Base-by-base conservation (phyloP, 2,329 filamentous ascomycete genomes). In the Verticillium dahliae region DNA sequence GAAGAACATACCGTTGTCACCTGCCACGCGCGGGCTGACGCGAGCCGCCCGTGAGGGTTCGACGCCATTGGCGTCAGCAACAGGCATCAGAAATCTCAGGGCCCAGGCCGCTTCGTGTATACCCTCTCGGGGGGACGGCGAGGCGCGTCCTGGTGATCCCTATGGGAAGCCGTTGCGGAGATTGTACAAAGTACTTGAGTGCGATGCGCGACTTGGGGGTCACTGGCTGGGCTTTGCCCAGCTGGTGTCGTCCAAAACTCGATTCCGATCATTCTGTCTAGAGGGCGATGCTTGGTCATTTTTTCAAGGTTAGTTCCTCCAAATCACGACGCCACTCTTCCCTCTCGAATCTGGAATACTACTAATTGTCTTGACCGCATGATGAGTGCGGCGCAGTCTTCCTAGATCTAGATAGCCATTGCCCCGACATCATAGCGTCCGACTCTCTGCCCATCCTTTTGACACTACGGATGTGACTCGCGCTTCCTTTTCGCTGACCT, bases 151-250 rank as follows among this genome's bases (percentile, higher is more conserved):
- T 63, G 72, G 68, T 72, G 73, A 76, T 82, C 81, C 87, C 90
- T 90, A 88, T 95, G 91, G 91, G 90, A 90, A 91, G 91, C 87
- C 88, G 83, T 90, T 92, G 90, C 90, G 90, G 90, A 94, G 91
- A 93, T 94, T 87, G 90, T 93, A 85, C 80, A 75, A 73, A 87
- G 88, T 87, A 92, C 90, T 92, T 91, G 83, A 95, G 91, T 94
- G 89, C 91, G 91, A 95, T 95, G 92, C 90, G 90, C 90, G 85
- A 91, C 91, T 86, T 93, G 81, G 82, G 78, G 73, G 70, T 70
- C 66, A 66, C 62, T 67, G 64, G 63, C 67, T 35, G 50, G 65
- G 70, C 75, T 56, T 61, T 73, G 67, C 68, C 75, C 72, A 82
- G 88, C 74, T n/a, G 33, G 55, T 37, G 52, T 38, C 39, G 27